phyloP scores from a whole-genome alignment of 2,329 filamentous ascomycete genomes.

The Chaetothyriales sp. region DNA sequence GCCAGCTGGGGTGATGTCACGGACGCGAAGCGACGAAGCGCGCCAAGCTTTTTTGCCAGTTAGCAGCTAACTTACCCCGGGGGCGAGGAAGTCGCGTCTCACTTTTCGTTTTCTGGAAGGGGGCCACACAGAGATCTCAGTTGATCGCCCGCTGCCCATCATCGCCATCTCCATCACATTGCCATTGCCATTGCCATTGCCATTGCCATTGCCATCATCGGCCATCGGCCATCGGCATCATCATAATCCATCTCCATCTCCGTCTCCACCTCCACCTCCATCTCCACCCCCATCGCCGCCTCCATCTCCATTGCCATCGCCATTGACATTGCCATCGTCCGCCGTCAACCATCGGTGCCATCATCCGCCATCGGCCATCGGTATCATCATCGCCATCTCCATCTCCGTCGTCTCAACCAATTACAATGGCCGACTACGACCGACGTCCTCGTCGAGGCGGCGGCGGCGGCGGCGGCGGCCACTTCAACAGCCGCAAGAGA shows the following conservation, averaged over 20 bases:
- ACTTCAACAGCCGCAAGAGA: conserved; percentile 57
- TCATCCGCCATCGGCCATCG: no score
- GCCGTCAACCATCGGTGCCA: no score
- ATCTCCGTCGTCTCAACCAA: not conserved
- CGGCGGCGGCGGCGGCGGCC: conserved; percentile 31
- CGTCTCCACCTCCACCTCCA: no score
- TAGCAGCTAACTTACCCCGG: no score
- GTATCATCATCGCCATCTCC: no score
- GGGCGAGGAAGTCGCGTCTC: not conserved
- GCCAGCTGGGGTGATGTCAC: not conserved
- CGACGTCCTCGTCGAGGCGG: conserved; percentile 30
- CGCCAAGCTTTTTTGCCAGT: not conserved
- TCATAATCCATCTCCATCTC: no score
- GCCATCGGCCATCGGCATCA: not conserved
- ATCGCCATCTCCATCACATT: not conserved
- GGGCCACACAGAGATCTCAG: no score
- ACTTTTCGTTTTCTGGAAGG: not conserved
- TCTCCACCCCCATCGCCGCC: no score
- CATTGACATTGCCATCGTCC: no score
- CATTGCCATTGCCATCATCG: not conserved
- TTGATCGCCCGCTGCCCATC: not conserved
- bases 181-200: not conserved
- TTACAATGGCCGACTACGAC: conserved; percentile 41
- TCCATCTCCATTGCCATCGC: no score
- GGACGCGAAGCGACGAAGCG: not conserved